Conservation (phyloP, 129 eudicot species). For the Tagetes patula region DNA sequence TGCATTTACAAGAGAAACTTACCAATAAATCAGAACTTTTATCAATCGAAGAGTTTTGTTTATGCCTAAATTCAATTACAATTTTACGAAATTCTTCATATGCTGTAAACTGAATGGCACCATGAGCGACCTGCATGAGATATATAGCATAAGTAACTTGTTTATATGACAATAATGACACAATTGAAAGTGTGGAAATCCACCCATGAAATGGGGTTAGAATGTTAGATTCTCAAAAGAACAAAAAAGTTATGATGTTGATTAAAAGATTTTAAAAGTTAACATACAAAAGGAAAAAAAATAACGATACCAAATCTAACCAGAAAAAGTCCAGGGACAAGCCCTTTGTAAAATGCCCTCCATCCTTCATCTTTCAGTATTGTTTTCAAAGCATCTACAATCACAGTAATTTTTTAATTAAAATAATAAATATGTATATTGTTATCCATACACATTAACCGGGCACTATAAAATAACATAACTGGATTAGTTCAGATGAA, state of each 20-base stretch:
- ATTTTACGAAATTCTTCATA: constrained; percentile 88
- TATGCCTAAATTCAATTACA: constrained; percentile 45
- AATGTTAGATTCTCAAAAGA: not conserved
- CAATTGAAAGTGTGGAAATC: not conserved
- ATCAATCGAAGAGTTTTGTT: constrained; percentile 22
- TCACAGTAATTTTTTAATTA: not conserved
- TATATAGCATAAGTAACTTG: constrained; percentile 31
- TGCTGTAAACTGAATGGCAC: constrained; percentile 96
- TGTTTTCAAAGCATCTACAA: constrained; percentile 86
- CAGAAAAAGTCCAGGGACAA: constrained; percentile 93
- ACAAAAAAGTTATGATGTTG: not conserved
- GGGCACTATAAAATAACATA: not conserved
- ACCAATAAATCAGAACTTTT: constrained; percentile 53
- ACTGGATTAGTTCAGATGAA: constrained; percentile 6
- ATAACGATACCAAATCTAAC: constrained; percentile 50
- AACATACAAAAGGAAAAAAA: constrained; percentile 15
- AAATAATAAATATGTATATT: not conserved
- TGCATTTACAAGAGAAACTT: constrained; percentile 17
- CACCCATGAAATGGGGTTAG: constrained; percentile 5
- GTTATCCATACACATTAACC: not conserved
- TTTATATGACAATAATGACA: not conserved
- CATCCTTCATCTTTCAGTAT: constrained; percentile 98
- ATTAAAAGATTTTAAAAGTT: constrained; percentile 5
- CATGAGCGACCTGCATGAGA: constrained; percentile 91
- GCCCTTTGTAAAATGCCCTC: constrained; percentile 90